Evolutionary conservation across 352 stramenopile genomes (phyloP).

Genomic region (Phytopythium helicoides): DNA sequence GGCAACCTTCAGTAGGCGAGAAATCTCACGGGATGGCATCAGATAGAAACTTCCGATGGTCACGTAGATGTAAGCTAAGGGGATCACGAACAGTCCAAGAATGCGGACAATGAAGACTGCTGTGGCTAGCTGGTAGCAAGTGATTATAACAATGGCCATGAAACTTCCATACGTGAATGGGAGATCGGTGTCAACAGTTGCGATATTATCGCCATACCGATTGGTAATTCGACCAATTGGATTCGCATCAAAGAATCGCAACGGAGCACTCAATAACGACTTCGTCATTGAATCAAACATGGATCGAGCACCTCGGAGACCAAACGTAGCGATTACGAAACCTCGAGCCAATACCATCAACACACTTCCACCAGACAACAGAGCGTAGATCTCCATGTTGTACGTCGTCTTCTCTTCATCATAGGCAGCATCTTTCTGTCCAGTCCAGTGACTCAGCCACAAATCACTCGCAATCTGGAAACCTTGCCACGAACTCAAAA

Average conservation of each 20-base stretch:
- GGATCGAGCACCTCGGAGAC: slow-evolving; percentile 33
- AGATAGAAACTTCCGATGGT: slow-evolving; percentile 33
- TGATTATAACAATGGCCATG: slow-evolving; percentile 63
- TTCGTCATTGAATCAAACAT: slow-evolving; percentile 88
- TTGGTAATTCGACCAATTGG: slow-evolving; percentile 88
- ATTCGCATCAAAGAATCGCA: slow-evolving; percentile 91
- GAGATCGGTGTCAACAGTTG: slow-evolving; percentile 82
- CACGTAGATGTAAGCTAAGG: slow-evolving; percentile 80
- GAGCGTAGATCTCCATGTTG: slow-evolving; percentile 34
- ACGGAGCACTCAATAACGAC: slow-evolving; percentile 78
- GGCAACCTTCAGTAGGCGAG: slow-evolving; percentile 29
- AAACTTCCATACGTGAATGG: slow-evolving; percentile 26
- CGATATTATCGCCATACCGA: slow-evolving; percentile 87
- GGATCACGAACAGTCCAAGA: slow-evolving; percentile 71
- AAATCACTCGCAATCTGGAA: slow-evolving; percentile 28
- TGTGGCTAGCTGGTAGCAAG: slow-evolving; percentile 63
- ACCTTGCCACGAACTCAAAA: slow-evolving; percentile 24
- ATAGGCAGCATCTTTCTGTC: slow-evolving; percentile 17
- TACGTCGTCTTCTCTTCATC: slow-evolving; percentile 14
- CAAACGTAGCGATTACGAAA: slow-evolving; percentile 27
- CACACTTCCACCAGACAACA: slow-evolving; percentile 15
- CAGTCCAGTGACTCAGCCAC: slow-evolving; percentile 39
- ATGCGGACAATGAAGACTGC: slow-evolving; percentile 76
- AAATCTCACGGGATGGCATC: slow-evolving; percentile 38
- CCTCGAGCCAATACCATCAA: slow-evolving; percentile 35